A percentile compares a stretch with the other conserved stretches of the same genome.
phyloP scores from a whole-genome alignment of 2,329 filamentous ascomycete genomes.

The Cordyceps cicadae region DNA sequence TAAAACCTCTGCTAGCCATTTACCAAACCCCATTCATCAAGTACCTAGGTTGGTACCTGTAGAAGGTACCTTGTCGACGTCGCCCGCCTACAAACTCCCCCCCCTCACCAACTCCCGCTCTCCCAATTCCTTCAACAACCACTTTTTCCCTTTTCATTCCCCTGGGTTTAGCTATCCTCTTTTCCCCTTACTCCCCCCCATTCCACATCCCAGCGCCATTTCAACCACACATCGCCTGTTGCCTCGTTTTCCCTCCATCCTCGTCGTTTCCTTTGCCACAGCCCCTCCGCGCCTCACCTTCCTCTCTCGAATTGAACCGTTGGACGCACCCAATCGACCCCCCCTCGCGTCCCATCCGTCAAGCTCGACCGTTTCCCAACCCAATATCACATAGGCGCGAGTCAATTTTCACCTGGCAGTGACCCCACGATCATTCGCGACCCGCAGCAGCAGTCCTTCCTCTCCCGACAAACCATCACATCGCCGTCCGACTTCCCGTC shows the following conservation, averaged over 20 bases:
- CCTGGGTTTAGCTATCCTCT: constrained; percentile 3
- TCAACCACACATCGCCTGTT: constrained; percentile 7
- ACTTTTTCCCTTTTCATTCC: constrained; percentile 9
- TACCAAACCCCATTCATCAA: not conserved
- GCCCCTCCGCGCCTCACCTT: not conserved
- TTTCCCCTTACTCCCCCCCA: not conserved
- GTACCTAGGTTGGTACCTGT: too few species aligned
- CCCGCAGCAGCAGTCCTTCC: constrained; percentile 7
- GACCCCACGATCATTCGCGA: constrained; percentile 8
- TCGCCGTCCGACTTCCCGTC: not conserved
- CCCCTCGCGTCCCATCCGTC: not conserved
- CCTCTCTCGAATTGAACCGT: not conserved
- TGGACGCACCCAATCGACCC: not conserved
- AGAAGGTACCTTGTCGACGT: not conserved
- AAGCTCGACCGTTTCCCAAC: not conserved
- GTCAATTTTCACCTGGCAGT: constrained; percentile 2
- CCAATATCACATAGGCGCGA: not conserved
- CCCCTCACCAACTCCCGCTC: not conserved
- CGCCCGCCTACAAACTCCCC: not conserved
- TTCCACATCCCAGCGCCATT: constrained; percentile 1
- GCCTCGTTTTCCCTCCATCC: not conserved
- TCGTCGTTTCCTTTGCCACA: not conserved
- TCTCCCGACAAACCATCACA: not conserved
- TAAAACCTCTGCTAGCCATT: not conserved
- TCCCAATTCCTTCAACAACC: constrained; percentile 10